Base-by-base conservation (phyloP, 495 filamentous ascomycete species). In the Penicillium samsonianum region DNA sequence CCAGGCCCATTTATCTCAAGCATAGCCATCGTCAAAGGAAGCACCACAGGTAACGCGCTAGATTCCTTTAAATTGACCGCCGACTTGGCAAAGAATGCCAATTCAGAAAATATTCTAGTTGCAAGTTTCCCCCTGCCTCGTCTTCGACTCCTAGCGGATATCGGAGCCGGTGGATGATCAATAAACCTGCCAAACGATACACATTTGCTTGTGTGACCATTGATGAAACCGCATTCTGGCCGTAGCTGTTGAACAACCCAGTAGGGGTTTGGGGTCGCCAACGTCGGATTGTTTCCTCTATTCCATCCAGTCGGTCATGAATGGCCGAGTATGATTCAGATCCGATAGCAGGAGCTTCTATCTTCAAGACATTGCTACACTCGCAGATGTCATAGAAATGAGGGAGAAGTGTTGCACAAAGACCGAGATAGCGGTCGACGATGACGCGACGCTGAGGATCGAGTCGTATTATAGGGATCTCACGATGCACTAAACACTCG, bases 171-270 rank as follows among this genome's bases (percentile, higher is more conserved):
- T 75, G 72, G 44, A 72, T 62, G 16, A 72, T 38, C 23, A 75
- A 55, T 12, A 75, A 64, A 25, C 45, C 64, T 1, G 67, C 71
- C 3, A 68, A 46, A 2, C 70, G 64, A 56, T 75, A 75, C 5
- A 68, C 59, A 20, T 58, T 65, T 7, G 72, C 70, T 59, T 75
- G 72, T 5, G 68, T 65, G 19, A 65, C 53, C 63, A 74, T 70
- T 2, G 60, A 59, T 8, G 64, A 23, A 23, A 69, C 54, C 28
- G 73, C 72, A 41, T 64, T 37, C 40, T 56, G 57, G n/a, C 50
- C 62, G 30, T 61, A 68, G 17, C 55, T 59, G 1, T 23, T 30
- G 25, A 60, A 64, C 16, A 70, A 40, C 4, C 57, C 47, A 7
- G 64, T 42, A 22, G 62, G 44, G 1, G 47, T 53, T 22, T 54